These are phyloP conservation scores for Ophidiomyces ophidiicola DNA, from an alignment of 2,329 filamentous ascomycete species.

Conservation along the genomic window DNA sequence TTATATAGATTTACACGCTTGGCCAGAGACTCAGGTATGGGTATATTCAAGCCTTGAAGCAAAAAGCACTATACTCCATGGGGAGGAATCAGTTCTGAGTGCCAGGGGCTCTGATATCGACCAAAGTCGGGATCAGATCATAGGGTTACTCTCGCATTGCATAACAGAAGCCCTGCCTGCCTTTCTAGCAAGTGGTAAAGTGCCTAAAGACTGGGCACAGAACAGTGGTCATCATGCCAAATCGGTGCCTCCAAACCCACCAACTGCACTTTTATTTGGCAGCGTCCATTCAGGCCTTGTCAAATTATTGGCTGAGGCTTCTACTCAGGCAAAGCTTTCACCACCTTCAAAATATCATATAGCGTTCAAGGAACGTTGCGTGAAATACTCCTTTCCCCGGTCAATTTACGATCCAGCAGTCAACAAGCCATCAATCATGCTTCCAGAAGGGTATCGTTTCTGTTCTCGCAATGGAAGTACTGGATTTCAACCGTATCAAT, in stretches of 20 bases:
- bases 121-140: slow-evolving; percentile 20
- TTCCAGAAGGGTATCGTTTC: slow-evolving; percentile 27
- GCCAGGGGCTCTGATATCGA: slow-evolving; percentile 11
- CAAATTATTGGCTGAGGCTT: slow-evolving; percentile 10
- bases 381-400: slow-evolving; percentile 28
- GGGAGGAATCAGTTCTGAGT: not conserved
- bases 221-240: not conserved
- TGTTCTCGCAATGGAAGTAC: slow-evolving; percentile 18
- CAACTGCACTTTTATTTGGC: slow-evolving; percentile 28
- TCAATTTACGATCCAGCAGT: slow-evolving; percentile 13
- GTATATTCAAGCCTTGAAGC: slow-evolving; percentile 33
- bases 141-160: slow-evolving; percentile 21
- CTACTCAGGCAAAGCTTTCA: slow-evolving; percentile 7
- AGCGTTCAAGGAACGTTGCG: slow-evolving; percentile 23
- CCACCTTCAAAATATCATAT: slow-evolving; percentile 20
- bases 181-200: slow-evolving; percentile 19
- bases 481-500: slow-evolving; percentile 23
- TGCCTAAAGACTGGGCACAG: not conserved
- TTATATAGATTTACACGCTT: slow-evolving; percentile 29
- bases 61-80: slow-evolving; percentile 13
- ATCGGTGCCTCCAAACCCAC: slow-evolving; percentile 17
- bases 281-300: slow-evolving; percentile 27
- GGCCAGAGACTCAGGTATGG: slow-evolving; percentile 32
- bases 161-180: slow-evolving; percentile 20
- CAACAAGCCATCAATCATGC: slow-evolving; percentile 3